These are phyloP conservation scores for Cladosporium phlei DNA, from an alignment of 2,329 filamentous ascomycete species.

Conservation along the genomic window DNA sequence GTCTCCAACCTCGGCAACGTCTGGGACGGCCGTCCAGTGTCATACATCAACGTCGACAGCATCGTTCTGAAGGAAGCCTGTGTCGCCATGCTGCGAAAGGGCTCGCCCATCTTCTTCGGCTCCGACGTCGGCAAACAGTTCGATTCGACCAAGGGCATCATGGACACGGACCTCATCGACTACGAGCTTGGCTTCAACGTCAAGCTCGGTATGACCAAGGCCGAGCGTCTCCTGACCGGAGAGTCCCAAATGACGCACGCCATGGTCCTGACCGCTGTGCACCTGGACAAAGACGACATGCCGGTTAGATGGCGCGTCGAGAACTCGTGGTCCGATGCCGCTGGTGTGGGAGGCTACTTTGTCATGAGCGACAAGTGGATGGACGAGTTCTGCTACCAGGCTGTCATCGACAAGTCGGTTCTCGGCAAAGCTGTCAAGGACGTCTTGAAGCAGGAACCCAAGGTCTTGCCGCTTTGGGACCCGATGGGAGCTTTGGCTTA, in stretches of 20 bases:
- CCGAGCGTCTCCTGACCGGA: slow-evolving; percentile 65
- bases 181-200: slow-evolving; percentile 83
- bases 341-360: slow-evolving; percentile 75
- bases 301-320: slow-evolving; percentile 78
- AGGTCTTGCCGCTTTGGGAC: slow-evolving; percentile 57
- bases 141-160: slow-evolving; percentile 63
- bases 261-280: slow-evolving; percentile 85
- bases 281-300: slow-evolving; percentile 63
- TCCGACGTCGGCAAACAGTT: slow-evolving; percentile 82
- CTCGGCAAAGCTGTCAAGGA: slow-evolving; percentile 60
- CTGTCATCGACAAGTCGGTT: slow-evolving; percentile 67
- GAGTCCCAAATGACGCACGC: slow-evolving; percentile 87
- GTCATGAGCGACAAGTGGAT: slow-evolving; percentile 74
- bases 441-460: slow-evolving; percentile 64
- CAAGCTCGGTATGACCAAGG: slow-evolving; percentile 68
- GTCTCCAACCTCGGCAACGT: slow-evolving; percentile 78
- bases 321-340: slow-evolving; percentile 72
- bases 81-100: slow-evolving; percentile 71
- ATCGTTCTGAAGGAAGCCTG: slow-evolving; percentile 65
- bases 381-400: slow-evolving; percentile 73
- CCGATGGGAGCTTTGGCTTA: slow-evolving; percentile 38
- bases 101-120: slow-evolving; percentile 82
- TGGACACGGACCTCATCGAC: slow-evolving; percentile 73
- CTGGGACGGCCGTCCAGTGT: slow-evolving; percentile 68
- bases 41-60: slow-evolving; percentile 80